phyloP scores from a whole-genome alignment of 306 rosid species.

The Castanospermum australe region DNA sequence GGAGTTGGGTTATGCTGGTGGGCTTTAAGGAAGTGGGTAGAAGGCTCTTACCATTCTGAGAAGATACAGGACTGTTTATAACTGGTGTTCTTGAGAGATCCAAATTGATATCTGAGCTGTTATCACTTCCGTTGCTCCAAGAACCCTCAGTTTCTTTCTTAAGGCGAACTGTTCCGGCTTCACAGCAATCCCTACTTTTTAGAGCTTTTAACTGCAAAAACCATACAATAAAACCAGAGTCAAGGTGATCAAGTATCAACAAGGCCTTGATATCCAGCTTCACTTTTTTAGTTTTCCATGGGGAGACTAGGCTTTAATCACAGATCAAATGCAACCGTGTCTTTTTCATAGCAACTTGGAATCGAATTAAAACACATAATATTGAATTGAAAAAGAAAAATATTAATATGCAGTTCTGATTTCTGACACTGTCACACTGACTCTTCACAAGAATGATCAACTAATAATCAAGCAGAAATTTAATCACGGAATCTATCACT shows the following conservation, averaged over 20 bases:
- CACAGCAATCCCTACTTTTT: conserved; percentile 46
- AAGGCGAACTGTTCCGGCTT: conserved; percentile 26
- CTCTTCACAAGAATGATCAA: conserved; percentile 43
- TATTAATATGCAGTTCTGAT: conserved; percentile 36
- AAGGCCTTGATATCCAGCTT: neutral
- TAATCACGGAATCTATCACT: conserved; percentile 34
- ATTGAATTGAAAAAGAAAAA: conserved; percentile 8
- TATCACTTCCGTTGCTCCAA: conserved; percentile 89
- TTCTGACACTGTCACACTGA: conserved; percentile 48
- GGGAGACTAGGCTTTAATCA: conserved; percentile 11
- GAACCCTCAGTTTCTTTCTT: conserved; percentile 73
- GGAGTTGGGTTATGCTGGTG: conserved; percentile 68
- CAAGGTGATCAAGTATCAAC: conserved; percentile 17
- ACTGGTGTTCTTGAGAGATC: conserved; percentile 71
- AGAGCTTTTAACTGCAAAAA: conserved; percentile 59
- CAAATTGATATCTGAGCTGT: conserved; percentile 69
- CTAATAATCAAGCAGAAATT: conserved; percentile 30
- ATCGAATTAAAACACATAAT: conserved; percentile 12
- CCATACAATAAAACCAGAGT: neutral
- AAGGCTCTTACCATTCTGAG: conserved; percentile 45
- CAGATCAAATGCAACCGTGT: conserved; percentile 29
- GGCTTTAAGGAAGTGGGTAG: conserved; percentile 51
- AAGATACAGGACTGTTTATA: conserved; percentile 49
- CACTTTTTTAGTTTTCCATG: conserved; percentile 27
- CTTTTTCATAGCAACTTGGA: conserved; percentile 33